A percentile compares a stretch with the other conserved stretches of the same genome.
phyloP scores from a whole-genome alignment of 768 basidiomycete species.

The Lactarius psammicola region DNA sequence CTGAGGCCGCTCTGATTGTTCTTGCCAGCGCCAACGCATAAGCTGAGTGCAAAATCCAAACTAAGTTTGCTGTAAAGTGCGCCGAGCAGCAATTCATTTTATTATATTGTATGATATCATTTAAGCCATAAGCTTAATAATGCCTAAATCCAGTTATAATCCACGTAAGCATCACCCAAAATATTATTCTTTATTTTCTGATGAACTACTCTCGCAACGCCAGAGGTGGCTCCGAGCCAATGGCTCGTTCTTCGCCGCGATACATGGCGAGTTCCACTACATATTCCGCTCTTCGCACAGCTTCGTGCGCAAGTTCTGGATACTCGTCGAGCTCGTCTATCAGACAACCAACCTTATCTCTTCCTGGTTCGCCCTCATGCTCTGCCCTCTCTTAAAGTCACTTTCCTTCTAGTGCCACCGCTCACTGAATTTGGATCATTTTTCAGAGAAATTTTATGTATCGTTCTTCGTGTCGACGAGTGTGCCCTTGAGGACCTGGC shows the following conservation, averaged over 20 bases:
- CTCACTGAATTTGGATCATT: too few species aligned
- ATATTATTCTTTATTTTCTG: too few species aligned
- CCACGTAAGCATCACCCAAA: too few species aligned
- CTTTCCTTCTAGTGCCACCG: background rate
- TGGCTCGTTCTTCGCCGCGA: constrained; percentile 96
- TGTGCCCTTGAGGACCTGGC: constrained; percentile 66
- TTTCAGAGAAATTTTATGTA: constrained; percentile 83
- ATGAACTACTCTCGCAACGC: constrained; percentile 88
- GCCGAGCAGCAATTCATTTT: too few species aligned
- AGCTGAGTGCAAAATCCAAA: too few species aligned
- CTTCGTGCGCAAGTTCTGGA: constrained; percentile 85
- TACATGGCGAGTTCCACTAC: constrained; percentile 95
- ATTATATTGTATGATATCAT: too few species aligned
- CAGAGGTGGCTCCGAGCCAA: constrained; percentile 97
- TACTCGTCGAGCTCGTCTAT: constrained; percentile 92
- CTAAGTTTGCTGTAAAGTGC: too few species aligned
- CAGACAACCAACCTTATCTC: constrained; percentile 89
- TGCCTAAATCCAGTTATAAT: too few species aligned
- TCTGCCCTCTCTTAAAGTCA: too few species aligned
- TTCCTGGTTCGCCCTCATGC: constrained; percentile 82
- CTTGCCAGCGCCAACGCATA: too few species aligned
- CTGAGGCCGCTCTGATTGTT: too few species aligned
- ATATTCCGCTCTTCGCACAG: constrained; percentile 88
- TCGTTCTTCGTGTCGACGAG: constrained; percentile 76
- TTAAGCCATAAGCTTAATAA: too few species aligned